phyloP scores from a whole-genome alignment of 148 eudicot species.

The Fagopyrum homotropicum region DNA sequence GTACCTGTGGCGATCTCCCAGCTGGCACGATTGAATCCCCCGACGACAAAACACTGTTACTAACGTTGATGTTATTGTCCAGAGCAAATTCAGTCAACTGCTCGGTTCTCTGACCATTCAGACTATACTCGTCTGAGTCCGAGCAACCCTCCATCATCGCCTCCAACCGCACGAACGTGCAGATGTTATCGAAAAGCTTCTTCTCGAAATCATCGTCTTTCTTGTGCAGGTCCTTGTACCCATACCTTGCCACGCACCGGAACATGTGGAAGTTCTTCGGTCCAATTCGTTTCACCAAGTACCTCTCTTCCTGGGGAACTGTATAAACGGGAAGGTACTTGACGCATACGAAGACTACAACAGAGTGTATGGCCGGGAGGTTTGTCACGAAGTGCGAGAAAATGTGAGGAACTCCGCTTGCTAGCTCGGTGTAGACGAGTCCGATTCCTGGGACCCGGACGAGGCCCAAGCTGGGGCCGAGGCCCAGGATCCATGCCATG shows the following conservation, averaged over 20 bases:
- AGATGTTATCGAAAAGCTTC: conserved; percentile 73
- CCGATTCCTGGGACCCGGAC: conserved; percentile 96
- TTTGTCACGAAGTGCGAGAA: conserved; percentile 94
- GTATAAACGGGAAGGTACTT: conserved; percentile 92
- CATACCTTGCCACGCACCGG: conserved; percentile 90
- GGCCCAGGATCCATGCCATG: conserved; percentile 90
- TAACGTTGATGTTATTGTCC: conserved; percentile 16
- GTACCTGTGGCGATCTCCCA: conserved; percentile 10
- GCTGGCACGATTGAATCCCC: conserved; percentile 72
- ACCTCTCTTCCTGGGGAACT: conserved; percentile 89
- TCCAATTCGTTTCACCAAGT: conserved; percentile 83
- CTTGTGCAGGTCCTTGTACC: conserved; percentile 90
- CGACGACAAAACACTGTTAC: conserved; percentile 16
- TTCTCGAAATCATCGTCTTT: conserved; percentile 89
- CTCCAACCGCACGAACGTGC: conserved; percentile 80
- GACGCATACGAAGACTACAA: conserved; percentile 82
- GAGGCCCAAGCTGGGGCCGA: conserved; percentile 88
- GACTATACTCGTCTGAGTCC: conserved; percentile 84
- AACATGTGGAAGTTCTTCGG: conserved; percentile 97
- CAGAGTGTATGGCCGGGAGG: conserved; percentile 90
- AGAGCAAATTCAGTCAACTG: conserved; percentile 37
- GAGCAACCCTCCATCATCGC: conserved; percentile 96
- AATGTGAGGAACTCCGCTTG: conserved; percentile 84
- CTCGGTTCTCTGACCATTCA: conserved; percentile 64
- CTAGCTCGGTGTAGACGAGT: conserved; percentile 93